Evolutionary conservation across 768 basidiomycete genomes (phyloP).

Genomic region (Pilatotrama ljubarskyi): DNA sequence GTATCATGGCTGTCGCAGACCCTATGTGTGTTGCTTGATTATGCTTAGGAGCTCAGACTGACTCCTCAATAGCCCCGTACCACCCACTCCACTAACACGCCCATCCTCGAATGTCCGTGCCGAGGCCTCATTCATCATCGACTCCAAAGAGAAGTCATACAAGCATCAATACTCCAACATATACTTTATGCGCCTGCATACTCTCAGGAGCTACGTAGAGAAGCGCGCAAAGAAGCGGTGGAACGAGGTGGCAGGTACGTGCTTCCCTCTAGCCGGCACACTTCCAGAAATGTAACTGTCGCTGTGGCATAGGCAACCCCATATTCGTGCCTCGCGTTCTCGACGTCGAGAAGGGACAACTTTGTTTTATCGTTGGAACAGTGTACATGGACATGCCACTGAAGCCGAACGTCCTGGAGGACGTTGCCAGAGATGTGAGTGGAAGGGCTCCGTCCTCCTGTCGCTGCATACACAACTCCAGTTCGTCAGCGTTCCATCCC

Average conservation of each 20-base stretch:
- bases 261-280: no score
- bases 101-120: conserved; percentile 28
- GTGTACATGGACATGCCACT: conserved; percentile 99
- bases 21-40: conserved; percentile 2
- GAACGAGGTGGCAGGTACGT: conserved; percentile 45
- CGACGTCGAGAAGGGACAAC: conserved; percentile 79
- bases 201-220: conserved; percentile 49
- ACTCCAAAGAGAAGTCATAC: conserved; percentile 50
- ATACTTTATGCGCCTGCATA: conserved; percentile 60
- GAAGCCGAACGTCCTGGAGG: conserved; percentile 97
- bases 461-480: not conserved
- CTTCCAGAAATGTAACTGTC: not conserved
- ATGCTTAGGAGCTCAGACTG: not conserved
- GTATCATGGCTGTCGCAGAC: conserved; percentile 13
- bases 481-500: conserved; percentile 77
- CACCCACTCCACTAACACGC: conserved; percentile 29
- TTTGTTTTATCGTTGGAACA: conserved; percentile 93
- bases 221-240: conserved; percentile 51
- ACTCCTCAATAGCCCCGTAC: conserved; percentile 23
- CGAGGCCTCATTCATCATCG: conserved; percentile 44
- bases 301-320: conserved; percentile 54
- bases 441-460: not conserved
- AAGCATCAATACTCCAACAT: conserved; percentile 73
- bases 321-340: conserved; percentile 76
- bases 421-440: conserved; percentile 89